phyloP scores from a whole-genome alignment of 257 asterid genomes.

The Nicotiana attenuata region DNA sequence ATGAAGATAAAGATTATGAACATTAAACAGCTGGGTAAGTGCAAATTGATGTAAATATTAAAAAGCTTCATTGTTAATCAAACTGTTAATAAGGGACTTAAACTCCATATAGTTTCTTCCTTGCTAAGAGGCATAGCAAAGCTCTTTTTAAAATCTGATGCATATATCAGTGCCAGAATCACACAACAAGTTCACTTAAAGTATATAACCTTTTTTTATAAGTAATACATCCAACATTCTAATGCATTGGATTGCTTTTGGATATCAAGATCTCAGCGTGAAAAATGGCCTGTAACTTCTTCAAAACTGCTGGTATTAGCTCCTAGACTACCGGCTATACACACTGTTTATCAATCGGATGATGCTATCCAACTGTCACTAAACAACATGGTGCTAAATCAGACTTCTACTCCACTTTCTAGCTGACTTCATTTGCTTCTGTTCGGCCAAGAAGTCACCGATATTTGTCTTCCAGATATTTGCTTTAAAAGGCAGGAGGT shows the following conservation, averaged over 20 bases:
- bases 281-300: background rate
- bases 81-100: background rate
- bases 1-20: no score
- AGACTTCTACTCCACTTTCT: background rate
- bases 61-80: background rate
- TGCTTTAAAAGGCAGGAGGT: background rate
- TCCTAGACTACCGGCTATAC: background rate
- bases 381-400: background rate
- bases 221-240: background rate
- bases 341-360: background rate
- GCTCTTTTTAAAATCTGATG: background rate
- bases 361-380: background rate
- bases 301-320: background rate
- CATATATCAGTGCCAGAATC: background rate
- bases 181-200: background rate
- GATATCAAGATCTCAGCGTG: background rate
- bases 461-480: background rate
- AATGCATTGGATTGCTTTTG: background rate
- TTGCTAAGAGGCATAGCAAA: background rate
- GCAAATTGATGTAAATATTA: background rate
- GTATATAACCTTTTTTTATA: background rate
- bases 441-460: background rate
- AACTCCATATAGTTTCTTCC: background rate
- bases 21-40: background rate
- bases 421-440: background rate